Conservation (phyloP, 1,284 basidiomycete genomes). For the Cryptococcus maquisensis region DNA sequence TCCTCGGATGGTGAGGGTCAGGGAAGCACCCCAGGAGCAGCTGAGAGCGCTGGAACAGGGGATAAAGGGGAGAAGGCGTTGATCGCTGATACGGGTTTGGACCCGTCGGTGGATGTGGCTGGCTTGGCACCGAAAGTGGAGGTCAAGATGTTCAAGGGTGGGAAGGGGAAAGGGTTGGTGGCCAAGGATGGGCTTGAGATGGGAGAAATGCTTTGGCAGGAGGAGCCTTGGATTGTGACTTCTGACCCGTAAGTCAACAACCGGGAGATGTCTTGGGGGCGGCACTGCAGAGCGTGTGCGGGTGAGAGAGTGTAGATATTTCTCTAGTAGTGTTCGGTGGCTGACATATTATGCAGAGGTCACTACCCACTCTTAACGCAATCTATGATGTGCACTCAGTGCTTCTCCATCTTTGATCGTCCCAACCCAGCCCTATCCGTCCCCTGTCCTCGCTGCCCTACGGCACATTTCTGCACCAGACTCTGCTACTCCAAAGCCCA, state of each 20-base stretch:
- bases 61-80: slow-evolving; percentile 27
- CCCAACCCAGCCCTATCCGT: slow-evolving; percentile 24
- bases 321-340: background rate
- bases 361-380: slow-evolving; percentile 20
- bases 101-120: slow-evolving; percentile 60
- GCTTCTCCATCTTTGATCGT: slow-evolving; percentile 29
- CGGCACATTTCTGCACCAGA: slow-evolving; percentile 70
- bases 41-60: slow-evolving; percentile 14
- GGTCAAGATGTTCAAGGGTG: slow-evolving; percentile 61
- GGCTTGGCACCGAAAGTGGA: slow-evolving; percentile 63
- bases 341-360: slow-evolving; percentile 11
- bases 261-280: too few relatives aligned
- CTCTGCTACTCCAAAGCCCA: slow-evolving; percentile 59
- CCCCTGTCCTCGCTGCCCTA: slow-evolving; percentile 36
- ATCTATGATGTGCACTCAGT: slow-evolving; percentile 36
- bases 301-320: background rate
- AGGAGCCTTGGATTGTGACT: slow-evolving; percentile 53
- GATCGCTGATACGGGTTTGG: slow-evolving; percentile 62
- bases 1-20: background rate
- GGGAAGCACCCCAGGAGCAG: slow-evolving; percentile 19
- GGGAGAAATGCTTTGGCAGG: slow-evolving; percentile 76
- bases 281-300: background rate
- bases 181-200: slow-evolving; percentile 62
- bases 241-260: slow-evolving; percentile 42
- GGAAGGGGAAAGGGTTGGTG: slow-evolving; percentile 78